Percentiles rank a stretch among this genome's conserved stretches.
These are phyloP conservation scores for Tephrocybe sp. DNA, from an alignment of 768 basidiomycete genomes.

Conservation along the genomic window DNA sequence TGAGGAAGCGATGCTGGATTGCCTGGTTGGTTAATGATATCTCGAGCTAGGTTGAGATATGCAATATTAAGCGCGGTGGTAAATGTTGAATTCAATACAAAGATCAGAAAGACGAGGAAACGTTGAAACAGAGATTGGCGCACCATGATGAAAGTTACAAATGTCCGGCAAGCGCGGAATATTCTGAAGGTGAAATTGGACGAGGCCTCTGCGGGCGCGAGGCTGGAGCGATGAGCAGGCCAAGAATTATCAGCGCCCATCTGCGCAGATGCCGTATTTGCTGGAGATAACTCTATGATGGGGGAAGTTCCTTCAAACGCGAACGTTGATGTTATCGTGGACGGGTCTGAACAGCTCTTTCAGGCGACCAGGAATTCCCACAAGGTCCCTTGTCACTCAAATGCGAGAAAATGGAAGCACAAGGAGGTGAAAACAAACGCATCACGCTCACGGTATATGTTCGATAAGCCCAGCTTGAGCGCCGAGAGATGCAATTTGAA, in stretches of 20 bases:
- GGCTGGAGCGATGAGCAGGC: neutral
- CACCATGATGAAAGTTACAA: constrained; percentile 8
- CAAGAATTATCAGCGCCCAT: neutral
- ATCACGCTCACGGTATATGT: no score
- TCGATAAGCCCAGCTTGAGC: no score
- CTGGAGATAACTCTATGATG: neutral
- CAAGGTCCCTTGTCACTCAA: neutral
- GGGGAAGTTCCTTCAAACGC: neutral
- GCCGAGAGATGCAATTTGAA: no score
- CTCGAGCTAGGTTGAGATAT: constrained; percentile 5
- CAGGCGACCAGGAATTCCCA: neutral
- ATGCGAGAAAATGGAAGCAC: no score
- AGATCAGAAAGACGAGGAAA: neutral
- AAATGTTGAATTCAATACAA: constrained; percentile 8
- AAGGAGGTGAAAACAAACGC: neutral
- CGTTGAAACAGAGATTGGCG: neutral
- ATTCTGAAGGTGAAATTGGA: neutral
- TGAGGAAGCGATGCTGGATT: neutral
- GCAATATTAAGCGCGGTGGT: constrained; percentile 6
- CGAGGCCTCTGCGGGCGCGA: neutral
- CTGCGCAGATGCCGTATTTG: neutral
- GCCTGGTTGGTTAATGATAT: neutral
- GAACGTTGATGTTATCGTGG: no score
- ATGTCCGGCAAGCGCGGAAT: constrained; percentile 9
- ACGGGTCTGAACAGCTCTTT: neutral